phyloP scores from a whole-genome alignment of 1,284 basidiomycete species.

The Vanrija sp. region DNA sequence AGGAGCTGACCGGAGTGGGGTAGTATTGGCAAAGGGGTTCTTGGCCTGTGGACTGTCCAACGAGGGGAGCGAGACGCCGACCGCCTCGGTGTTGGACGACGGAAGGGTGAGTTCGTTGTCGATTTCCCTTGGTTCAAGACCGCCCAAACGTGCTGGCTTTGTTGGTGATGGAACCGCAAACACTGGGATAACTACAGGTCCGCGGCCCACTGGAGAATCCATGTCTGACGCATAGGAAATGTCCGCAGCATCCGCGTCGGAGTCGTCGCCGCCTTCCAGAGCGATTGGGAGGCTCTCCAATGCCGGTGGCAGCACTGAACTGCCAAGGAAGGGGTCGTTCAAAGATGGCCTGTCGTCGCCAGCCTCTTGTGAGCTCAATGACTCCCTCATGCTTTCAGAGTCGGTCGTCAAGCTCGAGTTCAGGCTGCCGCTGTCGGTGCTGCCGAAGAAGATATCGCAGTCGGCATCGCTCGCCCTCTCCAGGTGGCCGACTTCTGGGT shows the following conservation, averaged over 20 bases:
- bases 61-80: background rate
- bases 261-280: background rate
- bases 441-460: background rate
- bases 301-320: too few relatives aligned
- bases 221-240: constrained; percentile 12
- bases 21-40: too few relatives aligned
- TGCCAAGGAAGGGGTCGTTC: background rate
- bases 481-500: constrained; percentile 25
- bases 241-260: background rate
- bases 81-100: background rate
- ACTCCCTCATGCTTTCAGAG: too few relatives aligned
- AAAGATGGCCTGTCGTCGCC: too few relatives aligned
- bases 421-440: background rate
- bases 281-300: too few relatives aligned
- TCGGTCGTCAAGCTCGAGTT: background rate
- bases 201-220: constrained; percentile 35
- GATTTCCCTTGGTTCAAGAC: background rate
- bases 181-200: constrained; percentile 34
- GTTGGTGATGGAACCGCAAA: constrained; percentile 7
- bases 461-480: constrained; percentile 9
- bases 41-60: constrained; percentile 2
- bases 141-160: background rate
- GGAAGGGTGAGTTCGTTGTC: background rate
- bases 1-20: too few relatives aligned
- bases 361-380: background rate